Percentiles rank a stretch among this genome's conserved stretches.
Conservation (phyloP, 1,139 yeast species). For the Candida sp. region DNA sequence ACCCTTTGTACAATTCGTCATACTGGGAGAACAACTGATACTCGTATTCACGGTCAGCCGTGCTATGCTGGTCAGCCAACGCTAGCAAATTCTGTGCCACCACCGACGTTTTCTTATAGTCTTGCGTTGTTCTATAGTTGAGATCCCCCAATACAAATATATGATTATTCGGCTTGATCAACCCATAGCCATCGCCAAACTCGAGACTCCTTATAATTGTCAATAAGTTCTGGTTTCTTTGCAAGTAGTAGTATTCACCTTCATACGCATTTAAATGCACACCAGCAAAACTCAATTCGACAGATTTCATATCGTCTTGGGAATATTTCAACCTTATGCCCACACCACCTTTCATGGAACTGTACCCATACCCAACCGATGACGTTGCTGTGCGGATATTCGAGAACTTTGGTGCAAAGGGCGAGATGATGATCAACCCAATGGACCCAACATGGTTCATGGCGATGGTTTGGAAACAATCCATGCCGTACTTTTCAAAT, state of each 20-base stretch:
- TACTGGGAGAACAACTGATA: slow-evolving; percentile 25
- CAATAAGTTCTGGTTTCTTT: slow-evolving; percentile 57
- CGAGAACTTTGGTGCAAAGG: slow-evolving; percentile 37
- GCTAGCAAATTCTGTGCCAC: slow-evolving; percentile 21
- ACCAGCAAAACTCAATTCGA: slow-evolving; percentile 62
- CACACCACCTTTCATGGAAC: slow-evolving; percentile 79
- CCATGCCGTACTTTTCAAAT: slow-evolving; percentile 28
- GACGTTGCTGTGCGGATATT: slow-evolving; percentile 32
- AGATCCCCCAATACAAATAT: slow-evolving; percentile 82
- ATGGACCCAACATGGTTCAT: slow-evolving; percentile 65
- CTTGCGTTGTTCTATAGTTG: slow-evolving; percentile 67
- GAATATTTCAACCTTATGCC: slow-evolving; percentile 54
- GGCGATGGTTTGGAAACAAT: slow-evolving; percentile 49
- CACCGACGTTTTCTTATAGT: slow-evolving; percentile 18
- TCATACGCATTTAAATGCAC: slow-evolving; percentile 83
- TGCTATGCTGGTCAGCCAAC: slow-evolving; percentile 30
- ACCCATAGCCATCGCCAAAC: slow-evolving; percentile 63
- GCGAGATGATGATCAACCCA: slow-evolving; percentile 61
- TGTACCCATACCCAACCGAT: slow-evolving; percentile 61
- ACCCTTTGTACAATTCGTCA: slow-evolving; percentile 65
- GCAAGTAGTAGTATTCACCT: slow-evolving; percentile 50
- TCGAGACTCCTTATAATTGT: slow-evolving; percentile 56
- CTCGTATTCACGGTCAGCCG: slow-evolving; percentile 16
- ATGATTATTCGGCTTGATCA: slow-evolving; percentile 60
- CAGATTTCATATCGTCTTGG: slow-evolving; percentile 23